Base-by-base conservation (phyloP, 139 green algal species). In the Asterochloris sp. region DNA sequence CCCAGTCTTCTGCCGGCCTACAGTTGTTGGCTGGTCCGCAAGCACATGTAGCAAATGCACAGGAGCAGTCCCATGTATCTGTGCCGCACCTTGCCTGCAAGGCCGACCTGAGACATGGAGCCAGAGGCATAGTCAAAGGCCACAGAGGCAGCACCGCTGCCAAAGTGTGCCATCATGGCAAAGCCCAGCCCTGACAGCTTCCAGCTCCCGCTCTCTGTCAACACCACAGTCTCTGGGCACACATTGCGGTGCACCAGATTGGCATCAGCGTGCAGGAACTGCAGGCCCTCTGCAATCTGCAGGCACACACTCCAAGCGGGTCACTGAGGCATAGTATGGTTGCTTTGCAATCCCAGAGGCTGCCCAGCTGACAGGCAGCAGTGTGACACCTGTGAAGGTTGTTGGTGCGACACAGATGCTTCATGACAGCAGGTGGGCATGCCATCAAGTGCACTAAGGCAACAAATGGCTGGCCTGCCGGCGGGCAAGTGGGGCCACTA, bases 221-320 rank as follows among this genome's bases (percentile, higher is more conserved):
- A 82, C 67, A 89, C 60, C 0, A 93, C 68, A 26, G 66, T 69
- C 21, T 84, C 27, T 19, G 91, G 89, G 29, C 86, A 87, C 24
- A 98, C 62, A n/a, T 83, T 89, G 62, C 91, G 88, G 88, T 98
- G 95, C 76, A 92, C 93, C 81, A 95, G 78, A 24, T 82, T 83
- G 2, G 94, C 95, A 15, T 95, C 91, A 0, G 76, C 76, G 84
- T 97, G 92, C 68, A 98, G 82, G 78, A 98, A 98, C 17, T 87
- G 82, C 21, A 98, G 89, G 15, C 83, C 89, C 24, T 98, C 95
- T 11, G 84, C 81, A 54, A 96, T 38, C 84, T 90, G 84, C 74
- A 88, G 60, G 38, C 38, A 54, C 38, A 54, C 38, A 54, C 38
- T 54, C 38, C 38, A 54, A 54, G 38, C 38, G n/a, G n/a, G n/a